A percentile compares a stretch with the other conserved stretches of the same genome.
These are phyloP conservation scores for Rhizophora mangle DNA, from an alignment of 345 rosid species.

Conservation along the genomic window DNA sequence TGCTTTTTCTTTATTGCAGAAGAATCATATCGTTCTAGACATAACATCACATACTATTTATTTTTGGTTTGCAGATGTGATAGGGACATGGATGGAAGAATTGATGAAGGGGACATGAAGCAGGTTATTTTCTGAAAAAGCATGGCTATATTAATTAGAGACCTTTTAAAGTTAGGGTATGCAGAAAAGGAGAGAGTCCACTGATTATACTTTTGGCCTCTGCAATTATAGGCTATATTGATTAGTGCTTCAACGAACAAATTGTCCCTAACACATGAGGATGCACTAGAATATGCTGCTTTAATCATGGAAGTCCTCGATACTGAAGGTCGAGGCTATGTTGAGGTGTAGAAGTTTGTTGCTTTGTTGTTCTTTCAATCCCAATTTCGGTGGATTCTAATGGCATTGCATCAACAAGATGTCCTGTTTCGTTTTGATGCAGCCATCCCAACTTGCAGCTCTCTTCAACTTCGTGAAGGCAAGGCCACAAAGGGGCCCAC, in stretches of 20 bases:
- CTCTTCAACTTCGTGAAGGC: slow-evolving; percentile 23
- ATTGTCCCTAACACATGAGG: slow-evolving; percentile 33
- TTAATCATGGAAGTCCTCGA: slow-evolving; percentile 42
- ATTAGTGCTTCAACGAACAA: slow-evolving; percentile 43
- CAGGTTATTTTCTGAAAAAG: slow-evolving; percentile 25
- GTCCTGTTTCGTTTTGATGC: not conserved
- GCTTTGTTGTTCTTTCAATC: not conserved
- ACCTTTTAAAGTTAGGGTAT: too few relatives aligned
- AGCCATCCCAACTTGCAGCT: slow-evolving; percentile 36
- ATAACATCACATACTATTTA: not conserved
- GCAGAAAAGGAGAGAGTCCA: not conserved
- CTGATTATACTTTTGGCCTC: not conserved
- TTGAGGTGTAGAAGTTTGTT: slow-evolving; percentile 32
- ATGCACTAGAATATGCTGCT: slow-evolving; percentile 39
- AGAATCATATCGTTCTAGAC: too few relatives aligned
- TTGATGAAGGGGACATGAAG: slow-evolving; percentile 31
- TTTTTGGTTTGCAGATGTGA: slow-evolving; percentile 36
- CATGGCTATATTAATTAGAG: too few relatives aligned
- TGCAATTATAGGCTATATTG: slow-evolving; percentile 29
- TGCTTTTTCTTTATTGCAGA: not conserved
- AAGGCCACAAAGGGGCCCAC: slow-evolving; percentile 22
- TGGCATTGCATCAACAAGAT: too few relatives aligned
- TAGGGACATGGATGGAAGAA: slow-evolving; percentile 44
- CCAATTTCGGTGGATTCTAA: too few relatives aligned
- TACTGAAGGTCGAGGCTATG: slow-evolving; percentile 26